Evolutionary conservation across 192 early-diverging fungal species (phyloP).

Genomic region (Coemansia sp.): DNA sequence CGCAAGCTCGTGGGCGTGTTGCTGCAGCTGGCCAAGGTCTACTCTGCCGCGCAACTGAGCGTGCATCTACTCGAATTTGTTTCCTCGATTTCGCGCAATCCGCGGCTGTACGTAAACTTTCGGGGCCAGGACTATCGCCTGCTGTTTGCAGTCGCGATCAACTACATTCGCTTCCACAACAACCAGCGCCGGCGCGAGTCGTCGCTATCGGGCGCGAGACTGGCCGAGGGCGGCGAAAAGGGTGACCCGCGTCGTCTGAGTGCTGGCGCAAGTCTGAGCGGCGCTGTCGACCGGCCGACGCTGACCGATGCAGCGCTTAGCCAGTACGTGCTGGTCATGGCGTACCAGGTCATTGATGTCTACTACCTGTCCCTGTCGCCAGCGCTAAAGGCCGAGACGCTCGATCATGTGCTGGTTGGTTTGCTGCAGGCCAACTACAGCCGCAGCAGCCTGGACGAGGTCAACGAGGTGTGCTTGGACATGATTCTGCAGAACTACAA

Average conservation of each 20-base stretch:
- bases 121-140: constrained; percentile 73
- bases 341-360: constrained; percentile 85
- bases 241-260: constrained; percentile 23
- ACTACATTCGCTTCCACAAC: constrained; percentile 67
- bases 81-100: constrained; percentile 76
- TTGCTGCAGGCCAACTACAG: constrained; percentile 61
- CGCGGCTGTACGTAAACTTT: constrained; percentile 74
- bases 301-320: constrained; percentile 51
- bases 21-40: constrained; percentile 74
- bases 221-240: not conserved
- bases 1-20: constrained; percentile 69
- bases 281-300: not conserved
- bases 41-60: constrained; percentile 69
- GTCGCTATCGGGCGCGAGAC: not conserved
- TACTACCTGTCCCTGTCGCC: constrained; percentile 85
- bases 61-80: constrained; percentile 90
- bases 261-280: not conserved
- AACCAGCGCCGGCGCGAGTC: constrained; percentile 37
- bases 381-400: constrained; percentile 68
- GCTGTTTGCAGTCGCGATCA: constrained; percentile 87
- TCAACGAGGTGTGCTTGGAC: constrained; percentile 89
- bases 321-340: constrained; percentile 85
- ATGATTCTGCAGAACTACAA: constrained; percentile 80
- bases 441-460: constrained; percentile 68
- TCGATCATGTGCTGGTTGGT: constrained; percentile 74